Conservation (phyloP, 2,329 filamentous ascomycete genomes). For the Pseudocercospora cruenta region DNA sequence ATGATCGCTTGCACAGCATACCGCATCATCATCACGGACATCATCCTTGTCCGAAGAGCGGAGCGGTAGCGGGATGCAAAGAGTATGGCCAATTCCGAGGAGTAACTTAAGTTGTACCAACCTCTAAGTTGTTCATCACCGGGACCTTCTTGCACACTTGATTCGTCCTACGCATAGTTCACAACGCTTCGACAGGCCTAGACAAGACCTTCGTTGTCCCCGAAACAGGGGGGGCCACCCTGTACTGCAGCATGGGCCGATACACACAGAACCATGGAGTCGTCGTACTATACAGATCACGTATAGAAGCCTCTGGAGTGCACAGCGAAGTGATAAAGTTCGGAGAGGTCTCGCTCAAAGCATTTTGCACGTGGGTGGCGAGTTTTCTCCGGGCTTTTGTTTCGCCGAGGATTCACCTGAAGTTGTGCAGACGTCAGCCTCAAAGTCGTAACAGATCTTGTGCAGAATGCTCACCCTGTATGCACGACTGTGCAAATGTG, state of each 20-base stretch:
- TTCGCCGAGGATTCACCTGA: conserved; percentile 9
- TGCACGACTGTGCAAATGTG: background rate
- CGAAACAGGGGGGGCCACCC: too few species aligned
- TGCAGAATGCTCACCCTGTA: background rate
- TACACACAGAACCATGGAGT: background rate
- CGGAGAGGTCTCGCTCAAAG: background rate
- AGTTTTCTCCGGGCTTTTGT: conserved; percentile 18
- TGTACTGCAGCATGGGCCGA: background rate
- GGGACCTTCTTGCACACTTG: too few species aligned
- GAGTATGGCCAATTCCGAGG: too few species aligned
- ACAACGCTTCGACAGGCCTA: too few species aligned
- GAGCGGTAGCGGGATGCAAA: background rate
- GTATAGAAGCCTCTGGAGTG: background rate
- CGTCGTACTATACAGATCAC: background rate
- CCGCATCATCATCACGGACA: background rate
- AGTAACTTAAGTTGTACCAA: too few species aligned
- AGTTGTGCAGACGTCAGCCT: conserved; percentile 5
- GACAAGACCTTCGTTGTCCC: too few species aligned
- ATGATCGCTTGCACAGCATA: background rate
- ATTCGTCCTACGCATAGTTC: too few species aligned
- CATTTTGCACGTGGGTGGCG: background rate
- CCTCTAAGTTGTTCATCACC: too few species aligned
- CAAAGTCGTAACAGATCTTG: background rate
- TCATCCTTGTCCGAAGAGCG: background rate
- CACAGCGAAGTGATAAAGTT: background rate